These are phyloP conservation scores for Boletus edulis DNA, from an alignment of 768 basidiomycete genomes.

Conservation along the genomic window DNA sequence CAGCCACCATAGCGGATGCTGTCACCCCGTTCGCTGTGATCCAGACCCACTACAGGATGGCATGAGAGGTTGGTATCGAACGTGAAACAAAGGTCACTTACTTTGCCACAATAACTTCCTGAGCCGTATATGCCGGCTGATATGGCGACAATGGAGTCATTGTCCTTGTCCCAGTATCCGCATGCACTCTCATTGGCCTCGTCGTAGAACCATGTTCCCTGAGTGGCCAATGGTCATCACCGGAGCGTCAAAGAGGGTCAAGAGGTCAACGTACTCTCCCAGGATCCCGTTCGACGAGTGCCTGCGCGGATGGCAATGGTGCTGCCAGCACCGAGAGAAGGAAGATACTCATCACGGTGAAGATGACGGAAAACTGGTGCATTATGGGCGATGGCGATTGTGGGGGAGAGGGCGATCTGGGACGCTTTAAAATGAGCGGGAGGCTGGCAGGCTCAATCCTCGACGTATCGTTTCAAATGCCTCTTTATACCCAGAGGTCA, in stretches of 20 bases:
- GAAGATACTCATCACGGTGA: conserved; percentile 42
- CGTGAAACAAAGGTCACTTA: conserved; percentile 26
- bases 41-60: conserved; percentile 46
- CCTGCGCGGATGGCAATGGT: conserved; percentile 24
- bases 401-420: not conserved
- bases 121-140: conserved; percentile 49
- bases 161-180: conserved; percentile 47
- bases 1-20: conserved; percentile 50
- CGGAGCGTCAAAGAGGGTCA: not conserved
- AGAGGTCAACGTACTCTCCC: conserved; percentile 49
- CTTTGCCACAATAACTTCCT: conserved; percentile 61
- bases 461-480: conserved; percentile 4
- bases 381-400: conserved; percentile 5
- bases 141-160: conserved; percentile 62
- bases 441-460: not conserved
- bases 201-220: conserved; percentile 71
- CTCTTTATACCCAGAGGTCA: conserved; percentile 24
- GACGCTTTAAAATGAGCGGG: conserved; percentile 1
- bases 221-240: conserved; percentile 8
- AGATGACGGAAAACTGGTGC: conserved; percentile 22
- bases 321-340: conserved; percentile 43
- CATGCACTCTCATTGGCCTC: conserved; percentile 53
- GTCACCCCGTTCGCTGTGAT: conserved; percentile 52
- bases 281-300: conserved; percentile 50
- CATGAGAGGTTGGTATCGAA: conserved; percentile 7